Evolutionary conservation across 805 yeast genomes (phyloP).

Genomic region (Lipomyces lipofer): DNA sequence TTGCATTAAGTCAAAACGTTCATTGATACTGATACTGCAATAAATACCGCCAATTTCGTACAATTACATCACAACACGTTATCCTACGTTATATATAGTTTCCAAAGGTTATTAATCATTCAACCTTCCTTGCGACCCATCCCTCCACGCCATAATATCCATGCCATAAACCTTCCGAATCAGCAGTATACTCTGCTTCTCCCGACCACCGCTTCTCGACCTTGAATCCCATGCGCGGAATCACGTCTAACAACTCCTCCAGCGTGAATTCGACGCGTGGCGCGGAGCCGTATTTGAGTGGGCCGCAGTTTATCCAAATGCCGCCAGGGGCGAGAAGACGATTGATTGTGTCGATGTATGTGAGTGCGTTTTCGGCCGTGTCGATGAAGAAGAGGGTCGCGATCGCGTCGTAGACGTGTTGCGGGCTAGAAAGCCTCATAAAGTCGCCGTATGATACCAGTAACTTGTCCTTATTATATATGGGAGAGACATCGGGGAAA

Average conservation of each 20-base stretch:
- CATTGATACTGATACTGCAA: too few species aligned
- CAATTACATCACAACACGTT: neutral
- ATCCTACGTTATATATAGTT: neutral
- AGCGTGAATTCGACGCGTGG: conserved; percentile 68
- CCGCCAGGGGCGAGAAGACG: conserved; percentile 51
- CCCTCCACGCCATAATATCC: conserved; percentile 36
- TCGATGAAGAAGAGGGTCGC: conserved; percentile 74
- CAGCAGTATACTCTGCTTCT: conserved; percentile 38
- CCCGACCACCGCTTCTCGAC: conserved; percentile 34
- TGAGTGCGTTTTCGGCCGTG: conserved; percentile 84
- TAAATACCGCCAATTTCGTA: too few species aligned
- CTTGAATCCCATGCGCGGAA: conserved; percentile 65
- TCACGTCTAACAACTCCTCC: conserved; percentile 62
- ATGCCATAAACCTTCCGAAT: conserved; percentile 37
- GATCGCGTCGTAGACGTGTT: conserved; percentile 43
- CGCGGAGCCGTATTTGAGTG: conserved; percentile 86
- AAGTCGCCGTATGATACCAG: conserved; percentile 58
- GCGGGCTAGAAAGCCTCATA: conserved; percentile 48
- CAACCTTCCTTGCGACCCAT: conserved; percentile 23
- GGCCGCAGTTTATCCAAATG: conserved; percentile 89
- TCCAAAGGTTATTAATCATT: too few species aligned
- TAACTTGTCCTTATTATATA: conserved; percentile 8
- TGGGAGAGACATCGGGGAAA: conserved; percentile 42
- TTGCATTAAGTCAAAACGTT: too few species aligned
- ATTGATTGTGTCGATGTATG: conserved; percentile 68